Conservation (phyloP, 768 basidiomycete species). For the Rhodocollybia butyracea region DNA sequence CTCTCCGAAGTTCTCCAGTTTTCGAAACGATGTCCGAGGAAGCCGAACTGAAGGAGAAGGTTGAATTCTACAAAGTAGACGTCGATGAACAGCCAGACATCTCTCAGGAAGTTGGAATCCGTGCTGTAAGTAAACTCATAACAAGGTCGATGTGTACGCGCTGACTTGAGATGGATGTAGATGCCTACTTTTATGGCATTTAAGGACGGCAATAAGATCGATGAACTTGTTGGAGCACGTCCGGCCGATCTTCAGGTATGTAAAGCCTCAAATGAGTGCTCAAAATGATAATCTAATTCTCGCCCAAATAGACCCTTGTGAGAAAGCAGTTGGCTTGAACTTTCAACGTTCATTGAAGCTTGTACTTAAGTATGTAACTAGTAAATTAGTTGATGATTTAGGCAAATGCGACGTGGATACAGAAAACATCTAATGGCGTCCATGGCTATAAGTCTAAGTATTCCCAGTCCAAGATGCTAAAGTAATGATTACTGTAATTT, state of each 20-base stretch:
- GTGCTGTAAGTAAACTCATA: conserved; percentile 47
- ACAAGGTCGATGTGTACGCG: not conserved
- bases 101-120: conserved; percentile 54
- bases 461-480: no score
- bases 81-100: conserved; percentile 58
- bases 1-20: conserved; percentile 59
- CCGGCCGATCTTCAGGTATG: conserved; percentile 37
- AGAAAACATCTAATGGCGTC: no score
- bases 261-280: not conserved
- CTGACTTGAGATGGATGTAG: conserved; percentile 15
- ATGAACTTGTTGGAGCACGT: conserved; percentile 47
- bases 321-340: no score
- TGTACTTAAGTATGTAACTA: no score
- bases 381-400: no score
- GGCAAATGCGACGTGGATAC: no score
- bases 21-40: conserved; percentile 53
- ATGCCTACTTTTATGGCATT: conserved; percentile 42
- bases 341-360: no score
- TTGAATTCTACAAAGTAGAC: conserved; percentile 73
- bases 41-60: conserved; percentile 23
- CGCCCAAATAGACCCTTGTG: not conserved
- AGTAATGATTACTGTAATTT: no score
- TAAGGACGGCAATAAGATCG: conserved; percentile 31
- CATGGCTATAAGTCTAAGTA: no score
- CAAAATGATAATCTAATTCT: not conserved